A percentile compares a stretch with the other conserved stretches of the same genome.
Evolutionary conservation across 2,329 filamentous ascomycete genomes (phyloP).

Genomic region (Pestalotiopsis sp.): DNA sequence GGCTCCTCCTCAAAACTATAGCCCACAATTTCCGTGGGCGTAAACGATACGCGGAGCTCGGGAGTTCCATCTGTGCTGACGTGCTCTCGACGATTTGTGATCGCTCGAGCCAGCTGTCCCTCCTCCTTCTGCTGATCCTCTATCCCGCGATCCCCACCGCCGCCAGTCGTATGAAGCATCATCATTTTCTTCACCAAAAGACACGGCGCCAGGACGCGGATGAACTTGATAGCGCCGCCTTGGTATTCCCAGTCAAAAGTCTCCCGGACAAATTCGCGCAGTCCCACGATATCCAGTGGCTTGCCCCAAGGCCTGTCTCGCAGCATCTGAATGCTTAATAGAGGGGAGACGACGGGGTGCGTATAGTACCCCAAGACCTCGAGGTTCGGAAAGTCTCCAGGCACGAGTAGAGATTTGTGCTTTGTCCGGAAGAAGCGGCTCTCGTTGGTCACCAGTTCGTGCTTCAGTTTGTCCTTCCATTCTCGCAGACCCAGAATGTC

Average conservation of each 20-base stretch:
- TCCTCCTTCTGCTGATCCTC: conserved; percentile 47
- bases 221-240: conserved; percentile 81
- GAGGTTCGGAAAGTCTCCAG: conserved; percentile 77
- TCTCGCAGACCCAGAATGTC: conserved; percentile 61
- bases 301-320: conserved; percentile 61
- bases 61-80: conserved; percentile 73
- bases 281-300: conserved; percentile 63
- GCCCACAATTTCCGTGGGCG: conserved; percentile 75
- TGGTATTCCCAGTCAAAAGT: conserved; percentile 86
- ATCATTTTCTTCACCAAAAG: conserved; percentile 67
- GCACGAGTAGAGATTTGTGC: conserved; percentile 75
- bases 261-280: conserved; percentile 76
- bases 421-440: conserved; percentile 77
- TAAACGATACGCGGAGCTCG: conserved; percentile 79
- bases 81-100: conserved; percentile 71
- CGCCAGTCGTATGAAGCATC: conserved; percentile 36
- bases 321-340: conserved; percentile 58
- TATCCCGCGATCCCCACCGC: conserved; percentile 28
- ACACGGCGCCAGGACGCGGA: conserved; percentile 77
- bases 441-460: conserved; percentile 83
- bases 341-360: conserved; percentile 77
- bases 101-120: conserved; percentile 60
- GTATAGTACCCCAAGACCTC: conserved; percentile 87
- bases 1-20: conserved; percentile 76
- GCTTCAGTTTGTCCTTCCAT: conserved; percentile 74